These are phyloP conservation scores for Plicaturopsis crispa DNA, from an alignment of 768 basidiomycete species.

Conservation along the genomic window DNA sequence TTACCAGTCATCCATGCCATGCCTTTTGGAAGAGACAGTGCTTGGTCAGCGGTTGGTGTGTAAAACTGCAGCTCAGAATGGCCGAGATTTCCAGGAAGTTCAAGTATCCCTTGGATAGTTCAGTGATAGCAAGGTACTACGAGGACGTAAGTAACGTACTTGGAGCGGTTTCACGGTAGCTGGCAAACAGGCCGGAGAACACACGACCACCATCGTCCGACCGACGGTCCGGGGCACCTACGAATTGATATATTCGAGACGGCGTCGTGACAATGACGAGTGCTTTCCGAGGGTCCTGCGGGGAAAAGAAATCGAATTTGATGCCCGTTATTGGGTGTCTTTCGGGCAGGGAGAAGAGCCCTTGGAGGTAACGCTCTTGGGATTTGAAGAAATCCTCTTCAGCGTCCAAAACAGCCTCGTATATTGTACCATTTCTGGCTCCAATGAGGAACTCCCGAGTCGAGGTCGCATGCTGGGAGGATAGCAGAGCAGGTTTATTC, in stretches of 20 bases:
- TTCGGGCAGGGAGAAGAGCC: constrained; percentile 74
- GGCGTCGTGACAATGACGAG: constrained; percentile 81
- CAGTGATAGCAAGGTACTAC: constrained; percentile 8
- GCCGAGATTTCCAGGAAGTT: constrained; percentile 73
- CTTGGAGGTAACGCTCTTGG: constrained; percentile 69
- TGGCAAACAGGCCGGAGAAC: constrained; percentile 66
- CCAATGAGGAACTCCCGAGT: constrained; percentile 86
- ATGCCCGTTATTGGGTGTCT: constrained; percentile 79
- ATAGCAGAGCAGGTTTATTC: constrained; percentile 66
- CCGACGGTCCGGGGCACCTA: constrained; percentile 57
- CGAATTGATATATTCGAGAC: constrained; percentile 86
- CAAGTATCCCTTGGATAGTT: constrained; percentile 67
- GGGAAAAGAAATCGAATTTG: constrained; percentile 70
- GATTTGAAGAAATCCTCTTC: constrained; percentile 91
- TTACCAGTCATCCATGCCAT: constrained; percentile 92
- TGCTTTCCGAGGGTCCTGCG: constrained; percentile 49
- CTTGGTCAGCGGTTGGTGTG: constrained; percentile 63
- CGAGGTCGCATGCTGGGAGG: constrained; percentile 61
- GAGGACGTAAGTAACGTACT: constrained; percentile 42
- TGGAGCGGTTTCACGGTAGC: constrained; percentile 70
- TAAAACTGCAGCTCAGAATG: constrained; percentile 80
- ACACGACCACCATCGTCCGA: constrained; percentile 71
- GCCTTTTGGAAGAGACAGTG: constrained; percentile 57
- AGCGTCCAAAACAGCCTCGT: constrained; percentile 84
- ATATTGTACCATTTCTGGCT: constrained; percentile 75